Percentiles rank a stretch among this genome's conserved stretches.
Evolutionary conservation across 352 stramenopile genomes (phyloP).

Genomic region (Pythium utonaiense): DNA sequence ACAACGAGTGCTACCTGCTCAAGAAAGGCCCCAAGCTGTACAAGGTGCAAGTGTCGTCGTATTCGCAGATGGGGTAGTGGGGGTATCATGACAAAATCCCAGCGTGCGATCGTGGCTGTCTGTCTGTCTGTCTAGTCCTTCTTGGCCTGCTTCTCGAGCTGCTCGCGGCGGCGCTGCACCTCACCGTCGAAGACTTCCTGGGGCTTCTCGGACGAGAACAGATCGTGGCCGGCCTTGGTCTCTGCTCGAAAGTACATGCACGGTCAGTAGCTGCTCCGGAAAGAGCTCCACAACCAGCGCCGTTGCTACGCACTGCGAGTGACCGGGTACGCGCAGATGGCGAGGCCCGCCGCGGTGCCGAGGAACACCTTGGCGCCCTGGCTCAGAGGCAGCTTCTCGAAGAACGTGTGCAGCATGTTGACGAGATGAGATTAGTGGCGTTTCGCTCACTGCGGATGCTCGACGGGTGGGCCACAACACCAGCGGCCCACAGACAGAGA

Average conservation of each 20-base stretch:
- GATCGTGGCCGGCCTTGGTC: slow-evolving; percentile 76
- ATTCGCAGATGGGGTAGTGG: slow-evolving; percentile 29
- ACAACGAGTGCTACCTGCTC: slow-evolving; percentile 57
- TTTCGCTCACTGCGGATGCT: background rate
- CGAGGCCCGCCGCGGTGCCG: slow-evolving; percentile 61
- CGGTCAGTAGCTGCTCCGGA: background rate
- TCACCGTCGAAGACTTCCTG: slow-evolving; percentile 76
- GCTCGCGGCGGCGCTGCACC: slow-evolving; percentile 56
- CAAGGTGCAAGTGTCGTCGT: slow-evolving; percentile 42
- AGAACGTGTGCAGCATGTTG: slow-evolving; percentile 51
- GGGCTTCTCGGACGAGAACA: slow-evolving; percentile 83
- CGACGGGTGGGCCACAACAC: background rate
- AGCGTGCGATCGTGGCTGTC: no score
- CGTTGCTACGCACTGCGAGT: slow-evolving; percentile 42
- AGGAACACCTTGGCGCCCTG: slow-evolving; percentile 72
- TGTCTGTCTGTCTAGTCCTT: slow-evolving; percentile 1
- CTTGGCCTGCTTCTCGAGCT: slow-evolving; percentile 57
- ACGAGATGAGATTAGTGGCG: background rate
- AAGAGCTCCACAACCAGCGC: background rate
- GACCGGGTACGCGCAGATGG: slow-evolving; percentile 66
- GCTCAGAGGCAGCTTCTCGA: slow-evolving; percentile 65
- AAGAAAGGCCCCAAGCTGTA: slow-evolving; percentile 61
- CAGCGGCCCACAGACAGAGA: slow-evolving; percentile 4
- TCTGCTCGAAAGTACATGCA: no score
- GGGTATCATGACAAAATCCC: background rate